Evolutionary conservation across 108 stramenopile genomes (phyloP), one percentile per base, ranked within the genome.

Genomic region (Licmophora abbreviata): DNA sequence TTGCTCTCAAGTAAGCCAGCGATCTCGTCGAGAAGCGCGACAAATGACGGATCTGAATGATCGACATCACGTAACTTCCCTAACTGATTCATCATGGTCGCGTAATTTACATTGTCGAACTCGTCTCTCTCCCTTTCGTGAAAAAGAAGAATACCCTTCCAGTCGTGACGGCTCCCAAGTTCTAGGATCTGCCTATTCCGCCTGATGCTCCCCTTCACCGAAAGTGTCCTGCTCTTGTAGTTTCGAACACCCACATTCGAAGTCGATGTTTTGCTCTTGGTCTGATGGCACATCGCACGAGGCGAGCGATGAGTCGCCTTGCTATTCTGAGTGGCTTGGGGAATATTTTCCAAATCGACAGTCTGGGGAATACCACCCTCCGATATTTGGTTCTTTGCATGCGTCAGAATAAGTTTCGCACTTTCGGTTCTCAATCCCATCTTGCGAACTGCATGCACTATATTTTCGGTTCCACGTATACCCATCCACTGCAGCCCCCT

Each of bases 361-460:
- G n/a, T n/a, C n/a, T n/a, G n/a, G n/a, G n/a, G n/a, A n/a, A n/a
- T n/a, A n/a, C 38, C 38, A 40, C 3, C 20, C 20, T 18, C 18
- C 38, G 5, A 18, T 40, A 5, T 40, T 20, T 5, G 38, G 38
- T 40, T 40, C 18, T 15, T 20, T 5, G 20, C 38, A 20, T 40
- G 20, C 38, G 20, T 40, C 20, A 40, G 15, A 5, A 40, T 40
- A 3, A 15, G 15, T 40, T 20, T 40, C 20, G 38, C 20, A 40
- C 38, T 18, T 4, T 15, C 38, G 20, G 15, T 40, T 20, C 20
- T 40, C 5, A 51, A 15, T 3, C 32, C 14, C 49, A 50, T 29
- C 44, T 60, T 60, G 0, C 48, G 41, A 14, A 60, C 30, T n/a
- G 40, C 49, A 60, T 60, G 59, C 4, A 60, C 20, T 18, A 51